A percentile compares a stretch with the other conserved stretches of the same genome.
Conservation (phyloP, 495 filamentous ascomycete genomes). For the Aspergillus haitiensis region DNA sequence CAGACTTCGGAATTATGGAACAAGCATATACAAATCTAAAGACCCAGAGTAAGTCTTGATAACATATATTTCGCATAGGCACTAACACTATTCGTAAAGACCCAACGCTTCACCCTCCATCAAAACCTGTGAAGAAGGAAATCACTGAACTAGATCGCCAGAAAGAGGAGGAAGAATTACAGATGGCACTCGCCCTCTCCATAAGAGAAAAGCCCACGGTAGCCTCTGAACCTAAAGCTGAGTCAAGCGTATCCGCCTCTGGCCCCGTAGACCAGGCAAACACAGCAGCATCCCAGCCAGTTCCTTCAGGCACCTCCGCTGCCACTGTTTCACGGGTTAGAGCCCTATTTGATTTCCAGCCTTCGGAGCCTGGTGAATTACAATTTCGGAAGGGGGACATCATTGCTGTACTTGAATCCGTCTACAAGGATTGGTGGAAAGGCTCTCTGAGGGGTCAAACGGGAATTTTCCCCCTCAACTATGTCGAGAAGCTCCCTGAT, state of each 20-base stretch:
- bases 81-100: conserved; percentile 48
- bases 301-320: conserved; percentile 78
- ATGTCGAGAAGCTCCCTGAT: conserved; percentile 95
- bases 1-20: conserved; percentile 96
- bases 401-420: conserved; percentile 94
- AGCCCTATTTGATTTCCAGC: conserved; percentile 91
- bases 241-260: conserved; percentile 32
- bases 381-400: conserved; percentile 96
- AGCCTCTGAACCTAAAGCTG: conserved; percentile 28
- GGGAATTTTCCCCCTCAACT: conserved; percentile 97
- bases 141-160: conserved; percentile 88
- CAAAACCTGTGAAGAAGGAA: conserved; percentile 84
- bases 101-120: conserved; percentile 87
- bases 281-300: conserved; percentile 44
- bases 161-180: conserved; percentile 96
- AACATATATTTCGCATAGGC: not conserved
- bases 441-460: conserved; percentile 91
- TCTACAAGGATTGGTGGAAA: conserved; percentile 99
- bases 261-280: conserved; percentile 46
- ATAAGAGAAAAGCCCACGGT: conserved; percentile 71
- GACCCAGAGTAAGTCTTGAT: conserved; percentile 58
- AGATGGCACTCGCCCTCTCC: conserved; percentile 90
- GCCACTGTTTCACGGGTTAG: conserved; percentile 94
- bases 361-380: conserved; percentile 89
- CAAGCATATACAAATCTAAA: conserved; percentile 91